phyloP scores from a whole-genome alignment of 306 rosid genomes.

The Trifolium pratense region DNA sequence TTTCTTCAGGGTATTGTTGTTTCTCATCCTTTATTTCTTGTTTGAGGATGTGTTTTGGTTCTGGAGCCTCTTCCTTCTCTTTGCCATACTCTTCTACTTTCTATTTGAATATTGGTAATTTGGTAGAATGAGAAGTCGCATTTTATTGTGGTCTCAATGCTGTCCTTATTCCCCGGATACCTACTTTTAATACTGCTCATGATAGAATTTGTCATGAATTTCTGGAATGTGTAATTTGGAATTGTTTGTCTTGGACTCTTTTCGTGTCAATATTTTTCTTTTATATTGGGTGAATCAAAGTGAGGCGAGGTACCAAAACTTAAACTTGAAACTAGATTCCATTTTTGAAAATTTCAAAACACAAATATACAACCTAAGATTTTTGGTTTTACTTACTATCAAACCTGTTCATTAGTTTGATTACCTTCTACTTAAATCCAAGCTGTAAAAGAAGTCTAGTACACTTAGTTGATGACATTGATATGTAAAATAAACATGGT shows the following conservation, averaged over 20 bases:
- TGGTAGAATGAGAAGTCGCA: constrained; percentile 20
- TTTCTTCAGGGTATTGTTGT: constrained; percentile 31
- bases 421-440: not conserved
- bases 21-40: constrained; percentile 28
- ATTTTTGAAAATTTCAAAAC: not conserved
- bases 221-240: not conserved
- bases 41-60: constrained; percentile 28
- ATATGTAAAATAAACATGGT: constrained; percentile 18
- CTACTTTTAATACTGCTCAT: constrained; percentile 3
- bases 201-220: constrained; percentile 24
- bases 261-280: not conserved
- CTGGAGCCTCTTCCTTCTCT: constrained; percentile 8
- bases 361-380: no score
- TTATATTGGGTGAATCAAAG: not conserved
- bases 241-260: no score
- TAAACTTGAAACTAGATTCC: not conserved
- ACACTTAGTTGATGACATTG: constrained; percentile 13
- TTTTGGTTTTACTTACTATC: no score
- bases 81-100: constrained; percentile 12
- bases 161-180: not conserved
- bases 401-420: no score
- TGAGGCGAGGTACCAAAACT: not conserved
- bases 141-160: constrained; percentile 9
- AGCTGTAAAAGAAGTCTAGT: constrained; percentile 17
- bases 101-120: constrained; percentile 1